Evolutionary conservation across 495 filamentous ascomycete species (phyloP), one percentile per base, ranked within the genome.

Genomic region (Tuber umbilicatum): DNA sequence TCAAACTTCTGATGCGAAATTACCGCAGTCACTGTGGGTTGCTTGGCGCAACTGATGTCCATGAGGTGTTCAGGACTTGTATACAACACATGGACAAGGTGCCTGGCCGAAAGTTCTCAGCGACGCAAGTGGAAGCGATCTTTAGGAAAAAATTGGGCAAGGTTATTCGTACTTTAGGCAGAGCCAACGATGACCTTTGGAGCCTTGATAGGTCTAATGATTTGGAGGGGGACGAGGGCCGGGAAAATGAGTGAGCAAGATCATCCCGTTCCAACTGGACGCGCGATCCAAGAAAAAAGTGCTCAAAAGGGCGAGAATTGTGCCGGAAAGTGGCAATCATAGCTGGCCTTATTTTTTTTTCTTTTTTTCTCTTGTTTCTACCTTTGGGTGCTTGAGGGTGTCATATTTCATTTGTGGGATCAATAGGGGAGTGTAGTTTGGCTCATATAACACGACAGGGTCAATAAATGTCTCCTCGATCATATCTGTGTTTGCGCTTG

Each of bases 41-140:
- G 14, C 55, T 64, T 27, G 2, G 27, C 55, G 55, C 35, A 31
- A 16, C 17, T 14, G 27, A 35, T 17, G 55, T 35, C 27, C 55
- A 27, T 4, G 27, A 35, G 55, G 27, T 64, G 27, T 64, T 64
- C 55, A 64, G 55, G 27, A 27, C 55, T 31, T 64, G 55, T 64
- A 64, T 64, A 27, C 55, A 64, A 17, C 55, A 64, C 55, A 64
- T 64, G 55, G 55, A 64, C 55, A 64, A 17, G 12, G 55, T 64
- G 10, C 31, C 55, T 35, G 55, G 55, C 16, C 12, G 55, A 35
- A 64, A 64, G 31, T 64, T 64, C 55, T 6, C 12, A 35, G 55
- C 55, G 17, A 64, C 55, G 4, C 55, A 64, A 35, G 55, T 64
- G 27, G 55, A 64, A 12, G 55, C 55, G 55, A 64, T 64, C 5